These are phyloP conservation scores for Penicillium mononematosum DNA, from an alignment of 495 filamentous ascomycete genomes.

Conservation along the genomic window DNA sequence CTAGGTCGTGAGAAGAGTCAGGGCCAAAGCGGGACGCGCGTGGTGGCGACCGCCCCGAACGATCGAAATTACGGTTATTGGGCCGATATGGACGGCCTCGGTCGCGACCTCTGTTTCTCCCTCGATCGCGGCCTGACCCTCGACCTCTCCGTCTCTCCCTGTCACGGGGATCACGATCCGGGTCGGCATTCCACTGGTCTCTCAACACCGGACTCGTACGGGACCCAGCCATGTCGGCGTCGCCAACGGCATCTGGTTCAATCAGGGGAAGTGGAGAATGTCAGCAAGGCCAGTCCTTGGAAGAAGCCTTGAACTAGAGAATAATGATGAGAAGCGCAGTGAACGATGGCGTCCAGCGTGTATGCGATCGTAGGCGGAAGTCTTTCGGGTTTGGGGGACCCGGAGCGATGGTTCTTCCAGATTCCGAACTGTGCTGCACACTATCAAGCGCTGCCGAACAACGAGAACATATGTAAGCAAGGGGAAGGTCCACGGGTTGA, in stretches of 20 bases:
- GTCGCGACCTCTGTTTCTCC: conserved; percentile 37
- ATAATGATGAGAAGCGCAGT: conserved; percentile 15
- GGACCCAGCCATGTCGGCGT: conserved; percentile 55
- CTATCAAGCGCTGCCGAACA: conserved; percentile 6
- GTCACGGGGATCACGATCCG: conserved; percentile 42
- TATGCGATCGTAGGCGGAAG: conserved; percentile 35
- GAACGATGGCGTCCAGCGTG: conserved; percentile 24
- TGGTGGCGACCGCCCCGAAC: conserved; percentile 38
- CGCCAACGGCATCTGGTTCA: conserved; percentile 45
- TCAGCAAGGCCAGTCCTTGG: conserved; percentile 3
- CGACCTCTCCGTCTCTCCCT: conserved; percentile 41
- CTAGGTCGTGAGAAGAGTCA: conserved; percentile 31
- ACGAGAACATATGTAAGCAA: conserved; percentile 22
- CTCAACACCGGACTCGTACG: conserved; percentile 57
- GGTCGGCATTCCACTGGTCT: conserved; percentile 56
- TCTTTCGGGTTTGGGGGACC: conserved; percentile 31
- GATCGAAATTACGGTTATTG: conserved; percentile 35
- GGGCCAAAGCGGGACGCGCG: conserved; percentile 34
- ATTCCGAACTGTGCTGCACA: conserved; percentile 11
- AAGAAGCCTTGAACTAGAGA: conserved; percentile 6
- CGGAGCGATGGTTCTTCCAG: conserved; percentile 48
- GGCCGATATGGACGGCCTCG: conserved; percentile 33
- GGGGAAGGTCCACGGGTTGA: conserved; percentile 7
- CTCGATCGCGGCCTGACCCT: conserved; percentile 41
- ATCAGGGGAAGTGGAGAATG: conserved; percentile 13